These are phyloP conservation scores for Ogataea corticis DNA, from an alignment of 805 yeast species.

Conservation along the genomic window DNA sequence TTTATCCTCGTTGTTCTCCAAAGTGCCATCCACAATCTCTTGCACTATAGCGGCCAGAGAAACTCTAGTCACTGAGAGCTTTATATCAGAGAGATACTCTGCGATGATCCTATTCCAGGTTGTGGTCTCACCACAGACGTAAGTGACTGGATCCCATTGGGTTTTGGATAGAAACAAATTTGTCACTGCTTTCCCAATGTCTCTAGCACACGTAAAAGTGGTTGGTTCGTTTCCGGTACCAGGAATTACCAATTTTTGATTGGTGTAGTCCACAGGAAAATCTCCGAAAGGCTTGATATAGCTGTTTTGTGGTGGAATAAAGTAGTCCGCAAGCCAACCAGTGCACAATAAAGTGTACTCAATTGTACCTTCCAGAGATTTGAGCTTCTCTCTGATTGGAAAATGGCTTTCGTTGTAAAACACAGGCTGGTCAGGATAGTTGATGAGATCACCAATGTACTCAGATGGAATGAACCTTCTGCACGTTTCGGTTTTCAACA, in stretches of 20 bases:
- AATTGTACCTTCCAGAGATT: neutral
- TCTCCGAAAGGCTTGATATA: slow-evolving; percentile 2
- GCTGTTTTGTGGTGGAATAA: neutral
- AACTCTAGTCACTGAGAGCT: neutral
- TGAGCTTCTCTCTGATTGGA: neutral
- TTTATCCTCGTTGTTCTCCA: neutral
- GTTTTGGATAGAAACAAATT: neutral
- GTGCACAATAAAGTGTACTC: slow-evolving; percentile 3
- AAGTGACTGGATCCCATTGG: neutral
- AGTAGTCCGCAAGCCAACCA: slow-evolving; percentile 2
- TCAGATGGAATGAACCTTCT: slow-evolving; percentile 3
- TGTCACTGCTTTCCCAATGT: slow-evolving; percentile 2
- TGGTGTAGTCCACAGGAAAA: neutral
- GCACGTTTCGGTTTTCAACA: neutral
- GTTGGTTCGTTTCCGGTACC: slow-evolving; percentile 1
- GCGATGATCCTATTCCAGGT: neutral
- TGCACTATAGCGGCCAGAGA: neutral
- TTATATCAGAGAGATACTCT: neutral
- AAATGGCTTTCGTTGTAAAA: slow-evolving; percentile 3
- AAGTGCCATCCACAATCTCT: neutral
- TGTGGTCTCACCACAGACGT: slow-evolving; percentile 1
- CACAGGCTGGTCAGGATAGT: slow-evolving; percentile 2
- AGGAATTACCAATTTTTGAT: neutral
- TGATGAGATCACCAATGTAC: slow-evolving; percentile 1
- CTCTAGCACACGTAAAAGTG: slow-evolving; percentile 1